Evolutionary conservation across 306 rosid genomes (phyloP), one percentile per base, ranked within the genome.

Genomic region (Pyrus betulifolia): DNA sequence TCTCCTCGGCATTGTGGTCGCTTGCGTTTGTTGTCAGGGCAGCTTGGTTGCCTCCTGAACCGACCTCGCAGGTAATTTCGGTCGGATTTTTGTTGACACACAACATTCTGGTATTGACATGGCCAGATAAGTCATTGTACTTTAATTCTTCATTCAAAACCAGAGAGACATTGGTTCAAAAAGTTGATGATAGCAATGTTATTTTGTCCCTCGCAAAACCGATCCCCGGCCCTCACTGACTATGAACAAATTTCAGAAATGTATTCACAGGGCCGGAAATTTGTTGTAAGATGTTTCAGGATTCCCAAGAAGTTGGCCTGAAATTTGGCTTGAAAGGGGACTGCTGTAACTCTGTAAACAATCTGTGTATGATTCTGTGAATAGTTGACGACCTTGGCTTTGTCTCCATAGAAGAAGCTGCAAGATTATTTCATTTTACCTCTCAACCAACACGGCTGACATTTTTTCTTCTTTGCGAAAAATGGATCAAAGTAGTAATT

Each of bases 21-120:
- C 92, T 25, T 91, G 87, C 80, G 52, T 93, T 74, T 89, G 96
- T 72, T 93, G 92, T 79, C 92, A 88, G 81, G 88, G 81, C 66
- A 80, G 70, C 70, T 49, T 85, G 33, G 86, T 87, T 25, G 82
- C 77, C 68, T 49, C 82, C 42, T 90, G 75, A 73, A 42, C 69
- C n/a, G 35, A 59, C 30, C 45, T 63, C 12, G 74, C 81, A 4
- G 74, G 57, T 59, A 8, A 71, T 66, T 82, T 77, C 72, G 67
- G 75, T 67, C 81, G 45, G 55, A 9, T 38, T 17, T 8, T 54
- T 60, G 52, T 70, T 51, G 77, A 76, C 14, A 42, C 27, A 27
- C 38, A 69, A 17, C 67, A 7, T 76, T 54, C 31, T 71, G 27
- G 51, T 72, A 28, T 49, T 58, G 66, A 40, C 78, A 18, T 13